Evolutionary conservation across 129 eudicot species (phyloP).

Genomic region (Artemisia tridentata): DNA sequence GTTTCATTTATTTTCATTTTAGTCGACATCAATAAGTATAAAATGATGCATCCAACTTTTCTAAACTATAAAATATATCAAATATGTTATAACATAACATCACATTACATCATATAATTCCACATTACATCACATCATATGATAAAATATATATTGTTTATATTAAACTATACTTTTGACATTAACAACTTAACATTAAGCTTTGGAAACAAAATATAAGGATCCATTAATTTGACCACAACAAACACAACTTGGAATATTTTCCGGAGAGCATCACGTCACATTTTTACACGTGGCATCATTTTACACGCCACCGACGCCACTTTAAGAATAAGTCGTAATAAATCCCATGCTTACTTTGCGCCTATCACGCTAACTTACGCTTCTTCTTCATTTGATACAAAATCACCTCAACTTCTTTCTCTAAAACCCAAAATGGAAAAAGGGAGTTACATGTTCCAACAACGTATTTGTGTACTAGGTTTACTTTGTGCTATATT

Average conservation of each 20-base stretch:
- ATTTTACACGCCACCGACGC: constrained; percentile 23
- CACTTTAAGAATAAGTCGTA: constrained; percentile 8
- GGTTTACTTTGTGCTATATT: constrained; percentile 45
- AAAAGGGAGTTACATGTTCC: constrained; percentile 47
- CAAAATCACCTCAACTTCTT: constrained; percentile 14
- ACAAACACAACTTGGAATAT: neutral
- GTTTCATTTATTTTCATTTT: no score
- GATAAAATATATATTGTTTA: no score
- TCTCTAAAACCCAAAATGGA: constrained; percentile 42
- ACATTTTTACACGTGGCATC: constrained; percentile 21
- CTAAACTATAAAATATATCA: no score
- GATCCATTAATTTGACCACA: constrained; percentile 27
- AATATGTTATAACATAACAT: no score
- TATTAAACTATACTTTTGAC: no score
- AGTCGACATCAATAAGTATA: no score
- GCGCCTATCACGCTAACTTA: constrained; percentile 30
- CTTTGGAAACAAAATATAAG: neutral
- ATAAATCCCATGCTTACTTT: neutral
- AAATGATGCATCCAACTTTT: no score
- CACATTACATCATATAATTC: no score
- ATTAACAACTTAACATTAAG: no score
- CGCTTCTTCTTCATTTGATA: constrained; percentile 19
- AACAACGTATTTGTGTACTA: constrained; percentile 50
- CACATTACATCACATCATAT: no score
- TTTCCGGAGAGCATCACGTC: constrained; percentile 1